phyloP scores from a whole-genome alignment of 257 asterid genomes.

The Datura wrightii region DNA sequence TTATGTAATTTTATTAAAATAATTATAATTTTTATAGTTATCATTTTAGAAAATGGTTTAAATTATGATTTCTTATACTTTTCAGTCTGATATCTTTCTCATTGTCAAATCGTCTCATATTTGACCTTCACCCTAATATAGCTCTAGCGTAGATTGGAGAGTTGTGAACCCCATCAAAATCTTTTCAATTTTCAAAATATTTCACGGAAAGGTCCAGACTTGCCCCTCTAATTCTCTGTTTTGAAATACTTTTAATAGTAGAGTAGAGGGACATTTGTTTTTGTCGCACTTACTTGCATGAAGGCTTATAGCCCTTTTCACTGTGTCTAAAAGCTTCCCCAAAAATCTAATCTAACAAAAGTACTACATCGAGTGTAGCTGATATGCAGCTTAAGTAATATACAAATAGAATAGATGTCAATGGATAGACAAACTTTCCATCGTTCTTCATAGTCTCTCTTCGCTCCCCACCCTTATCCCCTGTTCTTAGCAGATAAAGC shows the following conservation, averaged over 20 bases:
- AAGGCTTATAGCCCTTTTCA: neutral
- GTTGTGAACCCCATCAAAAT: neutral
- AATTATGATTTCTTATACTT: neutral
- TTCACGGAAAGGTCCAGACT: neutral
- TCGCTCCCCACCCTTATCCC: neutral
- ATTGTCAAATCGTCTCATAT: neutral
- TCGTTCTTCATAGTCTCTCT: neutral
- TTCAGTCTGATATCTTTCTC: neutral
- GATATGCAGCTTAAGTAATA: neutral
- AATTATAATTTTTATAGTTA: too few relatives aligned
- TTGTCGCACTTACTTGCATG: too few relatives aligned
- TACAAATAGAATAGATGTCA: neutral
- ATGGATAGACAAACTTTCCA: neutral
- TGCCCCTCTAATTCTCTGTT: neutral
- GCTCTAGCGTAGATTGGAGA: neutral
- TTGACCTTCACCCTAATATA: neutral
- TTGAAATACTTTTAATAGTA: neutral
- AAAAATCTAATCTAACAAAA: neutral
- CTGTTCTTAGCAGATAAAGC: neutral
- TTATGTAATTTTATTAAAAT: too few relatives aligned
- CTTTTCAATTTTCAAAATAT: neutral
- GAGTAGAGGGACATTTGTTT: too few relatives aligned
- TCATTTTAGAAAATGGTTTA: too few relatives aligned
- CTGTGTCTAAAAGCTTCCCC: neutral
- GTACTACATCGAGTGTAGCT: neutral